Conservation (phyloP, 2,329 filamentous ascomycete genomes). For the Colletotrichum kahawae region DNA sequence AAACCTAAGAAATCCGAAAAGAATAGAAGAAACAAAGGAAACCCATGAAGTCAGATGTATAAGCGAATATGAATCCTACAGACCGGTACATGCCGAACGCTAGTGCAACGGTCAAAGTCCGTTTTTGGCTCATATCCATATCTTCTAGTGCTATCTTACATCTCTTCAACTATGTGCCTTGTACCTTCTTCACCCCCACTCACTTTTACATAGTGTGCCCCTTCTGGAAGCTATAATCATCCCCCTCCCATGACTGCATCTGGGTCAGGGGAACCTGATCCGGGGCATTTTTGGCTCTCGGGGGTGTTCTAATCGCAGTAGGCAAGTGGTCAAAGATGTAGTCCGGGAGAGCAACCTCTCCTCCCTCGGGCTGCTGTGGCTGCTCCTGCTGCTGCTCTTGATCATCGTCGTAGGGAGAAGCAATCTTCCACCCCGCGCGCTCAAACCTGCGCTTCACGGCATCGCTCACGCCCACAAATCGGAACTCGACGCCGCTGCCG, state of each 20-base stretch:
- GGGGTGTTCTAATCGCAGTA: neutral
- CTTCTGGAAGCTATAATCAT: neutral
- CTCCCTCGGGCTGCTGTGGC: neutral
- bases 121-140: no score
- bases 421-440: neutral
- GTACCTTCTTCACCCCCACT: rapidly evolving
- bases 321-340: neutral
- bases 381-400: neutral
- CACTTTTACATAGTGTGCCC: neutral
- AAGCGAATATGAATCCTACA: neutral
- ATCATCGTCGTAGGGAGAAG: neutral
- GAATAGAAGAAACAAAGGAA: neutral
- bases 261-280: neutral
- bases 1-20: no score
- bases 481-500: neutral
- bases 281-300: neutral
- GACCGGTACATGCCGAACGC: neutral
- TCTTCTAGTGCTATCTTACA: neutral
- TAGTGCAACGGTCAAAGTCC: no score
- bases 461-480: neutral
- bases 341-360: neutral
- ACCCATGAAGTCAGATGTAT: neutral
- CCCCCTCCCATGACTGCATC: neutral
- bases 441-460: neutral
- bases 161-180: neutral